A percentile compares a stretch with the other conserved stretches of the same genome.
These are phyloP conservation scores for Dioscorea zingiberensis DNA, from an alignment of 106 monocot genomes.

Conservation along the genomic window DNA sequence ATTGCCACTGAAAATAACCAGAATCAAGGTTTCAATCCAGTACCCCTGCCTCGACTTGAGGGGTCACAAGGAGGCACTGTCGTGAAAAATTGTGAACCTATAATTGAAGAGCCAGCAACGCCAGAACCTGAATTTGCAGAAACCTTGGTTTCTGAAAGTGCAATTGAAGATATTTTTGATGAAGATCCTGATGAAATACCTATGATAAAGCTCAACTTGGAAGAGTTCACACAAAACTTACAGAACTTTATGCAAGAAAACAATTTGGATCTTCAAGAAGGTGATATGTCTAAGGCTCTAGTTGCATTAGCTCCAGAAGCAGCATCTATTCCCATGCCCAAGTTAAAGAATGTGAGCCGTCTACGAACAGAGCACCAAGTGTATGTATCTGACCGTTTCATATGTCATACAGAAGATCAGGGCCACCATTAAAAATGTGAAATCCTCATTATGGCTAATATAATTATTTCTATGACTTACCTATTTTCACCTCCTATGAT, in stretches of 20 bases:
- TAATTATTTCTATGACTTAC: too few relatives aligned
- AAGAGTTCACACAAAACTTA: slow-evolving; percentile 48
- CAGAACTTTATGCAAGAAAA: slow-evolving; percentile 36
- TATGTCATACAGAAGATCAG: background rate
- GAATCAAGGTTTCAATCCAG: background rate
- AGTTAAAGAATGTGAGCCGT: slow-evolving; percentile 58
- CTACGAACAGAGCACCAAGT: slow-evolving; percentile 72
- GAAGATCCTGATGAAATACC: slow-evolving; percentile 72
- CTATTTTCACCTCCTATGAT: background rate
- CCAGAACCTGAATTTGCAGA: slow-evolving; percentile 43
- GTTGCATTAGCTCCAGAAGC: slow-evolving; percentile 45
- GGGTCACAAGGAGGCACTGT: background rate
- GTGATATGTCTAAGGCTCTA: slow-evolving; percentile 53
- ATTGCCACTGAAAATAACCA: slow-evolving; percentile 2
- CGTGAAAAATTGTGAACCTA: slow-evolving; percentile 31
- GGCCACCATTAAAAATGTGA: background rate
- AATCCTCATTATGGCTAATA: background rate
- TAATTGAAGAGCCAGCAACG: slow-evolving; percentile 61
- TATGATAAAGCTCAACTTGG: slow-evolving; percentile 40
- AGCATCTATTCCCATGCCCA: slow-evolving; percentile 69
- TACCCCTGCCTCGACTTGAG: slow-evolving; percentile 19
- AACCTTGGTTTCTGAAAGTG: slow-evolving; percentile 28
- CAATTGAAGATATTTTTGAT: slow-evolving; percentile 55
- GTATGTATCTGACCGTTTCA: slow-evolving; percentile 28
- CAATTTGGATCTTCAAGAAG: slow-evolving; percentile 31